These are phyloP conservation scores for Penicillium janthinellum DNA, from an alignment of 2,329 filamentous ascomycete species.

Conservation along the genomic window DNA sequence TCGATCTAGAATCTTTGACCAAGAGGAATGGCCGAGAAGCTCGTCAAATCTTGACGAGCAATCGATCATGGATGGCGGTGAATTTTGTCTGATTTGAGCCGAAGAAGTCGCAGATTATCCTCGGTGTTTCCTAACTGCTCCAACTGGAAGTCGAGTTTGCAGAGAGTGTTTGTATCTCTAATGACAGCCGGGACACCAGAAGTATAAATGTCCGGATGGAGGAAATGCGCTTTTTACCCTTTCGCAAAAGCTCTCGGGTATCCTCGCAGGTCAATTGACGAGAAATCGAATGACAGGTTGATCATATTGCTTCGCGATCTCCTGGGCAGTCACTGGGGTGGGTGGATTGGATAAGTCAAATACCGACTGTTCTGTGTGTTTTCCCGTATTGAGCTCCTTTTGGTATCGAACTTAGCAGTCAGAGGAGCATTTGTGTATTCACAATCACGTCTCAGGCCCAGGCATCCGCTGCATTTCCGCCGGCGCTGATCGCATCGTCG, in stretches of 20 bases:
- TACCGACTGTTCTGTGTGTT: neutral
- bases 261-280: conserved; percentile 20
- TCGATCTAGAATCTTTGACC: conserved; percentile 21
- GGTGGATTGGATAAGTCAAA: neutral
- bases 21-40: conserved; percentile 25
- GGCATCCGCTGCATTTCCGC: neutral
- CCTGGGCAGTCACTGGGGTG: neutral
- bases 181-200: conserved; percentile 13
- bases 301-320: conserved; percentile 14
- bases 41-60: conserved; percentile 25
- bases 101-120: neutral
- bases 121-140: neutral
- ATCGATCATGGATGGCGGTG: neutral
- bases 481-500: neutral
- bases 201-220: conserved; percentile 28
- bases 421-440: neutral
- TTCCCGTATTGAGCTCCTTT: neutral
- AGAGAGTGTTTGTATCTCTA: conserved; percentile 17
- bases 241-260: conserved; percentile 22
- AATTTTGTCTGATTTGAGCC: neutral
- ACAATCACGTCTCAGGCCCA: neutral
- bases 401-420: neutral
- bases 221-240: conserved; percentile 26
- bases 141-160: neutral
- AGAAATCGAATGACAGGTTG: conserved; percentile 24